phyloP scores from a whole-genome alignment of 2,329 filamentous ascomycete genomes.

The Daldinia sp. region DNA sequence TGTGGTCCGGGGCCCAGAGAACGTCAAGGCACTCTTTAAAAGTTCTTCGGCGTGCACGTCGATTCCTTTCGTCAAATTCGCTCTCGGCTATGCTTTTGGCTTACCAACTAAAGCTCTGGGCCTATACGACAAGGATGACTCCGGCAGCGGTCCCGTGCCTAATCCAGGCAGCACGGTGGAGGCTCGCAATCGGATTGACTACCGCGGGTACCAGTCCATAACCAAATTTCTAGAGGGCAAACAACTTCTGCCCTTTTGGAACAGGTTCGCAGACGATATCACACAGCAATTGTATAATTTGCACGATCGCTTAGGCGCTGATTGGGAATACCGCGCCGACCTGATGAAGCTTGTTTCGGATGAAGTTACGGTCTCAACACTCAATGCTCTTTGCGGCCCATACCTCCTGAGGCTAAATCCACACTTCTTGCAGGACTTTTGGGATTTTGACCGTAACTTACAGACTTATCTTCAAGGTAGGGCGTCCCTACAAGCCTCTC shows the following conservation, averaged over 20 bases:
- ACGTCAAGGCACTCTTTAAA: slow-evolving; percentile 48
- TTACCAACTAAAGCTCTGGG: slow-evolving; percentile 44
- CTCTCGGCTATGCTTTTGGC: slow-evolving; percentile 49
- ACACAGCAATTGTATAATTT: slow-evolving; percentile 37
- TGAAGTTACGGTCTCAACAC: slow-evolving; percentile 40
- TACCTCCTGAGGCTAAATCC: slow-evolving; percentile 44
- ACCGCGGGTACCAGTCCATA: slow-evolving; percentile 41
- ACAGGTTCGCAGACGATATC: slow-evolving; percentile 44
- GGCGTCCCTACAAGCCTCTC: not conserved
- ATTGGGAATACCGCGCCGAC: slow-evolving; percentile 41
- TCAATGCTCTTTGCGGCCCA: slow-evolving; percentile 47
- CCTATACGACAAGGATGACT: slow-evolving; percentile 48
- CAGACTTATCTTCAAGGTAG: slow-evolving; percentile 48
- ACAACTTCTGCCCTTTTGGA: slow-evolving; percentile 45
- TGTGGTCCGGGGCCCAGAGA: slow-evolving; percentile 42
- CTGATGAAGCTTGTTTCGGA: slow-evolving; percentile 44
- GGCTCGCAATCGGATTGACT: slow-evolving; percentile 45
- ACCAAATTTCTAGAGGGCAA: slow-evolving; percentile 44
- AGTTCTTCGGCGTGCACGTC: slow-evolving; percentile 44
- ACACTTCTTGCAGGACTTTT: slow-evolving; percentile 44
- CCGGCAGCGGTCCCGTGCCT: slow-evolving; percentile 43
- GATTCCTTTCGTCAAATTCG: slow-evolving; percentile 49
- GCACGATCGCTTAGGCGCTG: slow-evolving; percentile 28
- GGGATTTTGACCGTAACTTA: slow-evolving; percentile 47
- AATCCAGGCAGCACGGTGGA: slow-evolving; percentile 40